Percentiles rank a stretch among this genome's conserved stretches.
Evolutionary conservation across 306 rosid species (phyloP).

Genomic region (Trifolium pratense): DNA sequence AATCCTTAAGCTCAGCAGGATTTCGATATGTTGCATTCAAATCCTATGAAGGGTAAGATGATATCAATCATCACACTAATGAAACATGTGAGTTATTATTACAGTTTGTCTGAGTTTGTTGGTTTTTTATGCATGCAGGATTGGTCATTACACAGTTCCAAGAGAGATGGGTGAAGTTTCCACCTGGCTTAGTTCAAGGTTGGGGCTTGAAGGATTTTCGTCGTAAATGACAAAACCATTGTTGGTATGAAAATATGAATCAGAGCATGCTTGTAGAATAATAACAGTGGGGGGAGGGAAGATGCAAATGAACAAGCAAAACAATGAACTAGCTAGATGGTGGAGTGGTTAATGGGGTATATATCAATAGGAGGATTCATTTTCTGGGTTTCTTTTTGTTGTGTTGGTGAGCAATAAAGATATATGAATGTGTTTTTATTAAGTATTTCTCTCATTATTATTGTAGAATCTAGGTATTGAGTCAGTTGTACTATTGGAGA

Average conservation of each 20-base stretch:
- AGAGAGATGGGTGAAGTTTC: slow-evolving; percentile 97
- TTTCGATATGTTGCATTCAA: slow-evolving; percentile 73
- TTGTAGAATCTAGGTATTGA: slow-evolving; percentile 47
- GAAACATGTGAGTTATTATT: not conserved
- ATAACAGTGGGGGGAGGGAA: slow-evolving; percentile 41
- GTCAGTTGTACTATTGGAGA: slow-evolving; percentile 35
- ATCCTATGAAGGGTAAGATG: slow-evolving; percentile 78
- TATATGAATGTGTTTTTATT: slow-evolving; percentile 44
- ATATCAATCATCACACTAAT: slow-evolving; percentile 1
- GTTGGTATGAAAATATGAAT: slow-evolving; percentile 8
- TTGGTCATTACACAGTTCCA: slow-evolving; percentile 96
- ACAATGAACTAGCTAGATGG: slow-evolving; percentile 41
- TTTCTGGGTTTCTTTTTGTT: slow-evolving; percentile 49
- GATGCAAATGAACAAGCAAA: slow-evolving; percentile 39
- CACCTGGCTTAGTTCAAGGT: slow-evolving; percentile 78
- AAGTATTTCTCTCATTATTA: slow-evolving; percentile 41
- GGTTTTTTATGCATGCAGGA: slow-evolving; percentile 59
- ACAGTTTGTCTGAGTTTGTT: not conserved
- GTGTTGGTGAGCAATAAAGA: slow-evolving; percentile 46
- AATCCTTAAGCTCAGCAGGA: slow-evolving; percentile 74
- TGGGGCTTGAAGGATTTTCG: slow-evolving; percentile 77
- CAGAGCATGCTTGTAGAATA: slow-evolving; percentile 36
- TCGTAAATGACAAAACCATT: slow-evolving; percentile 30
- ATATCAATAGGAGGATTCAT: slow-evolving; percentile 50
- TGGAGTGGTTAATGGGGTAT: slow-evolving; percentile 52